Conservation (phyloP, 2,329 filamentous ascomycete species). For the Monosporascus sp. region DNA sequence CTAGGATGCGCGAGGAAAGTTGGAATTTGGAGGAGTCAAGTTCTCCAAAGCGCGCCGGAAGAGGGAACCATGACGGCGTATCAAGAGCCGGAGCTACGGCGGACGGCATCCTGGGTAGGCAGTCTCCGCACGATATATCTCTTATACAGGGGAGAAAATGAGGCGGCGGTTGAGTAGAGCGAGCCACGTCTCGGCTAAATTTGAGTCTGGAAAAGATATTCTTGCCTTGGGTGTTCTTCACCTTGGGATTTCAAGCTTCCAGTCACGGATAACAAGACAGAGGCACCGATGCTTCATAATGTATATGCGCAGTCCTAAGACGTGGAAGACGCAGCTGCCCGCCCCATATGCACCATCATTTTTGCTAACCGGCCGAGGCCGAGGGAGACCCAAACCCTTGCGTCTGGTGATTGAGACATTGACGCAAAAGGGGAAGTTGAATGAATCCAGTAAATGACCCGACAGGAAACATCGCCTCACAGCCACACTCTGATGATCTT, state of each 20-base stretch:
- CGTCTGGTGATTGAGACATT: too few species aligned
- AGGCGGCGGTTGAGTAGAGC: neutral
- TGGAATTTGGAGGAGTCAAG: conserved; percentile 7
- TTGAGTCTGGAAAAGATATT: neutral
- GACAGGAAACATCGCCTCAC: too few species aligned
- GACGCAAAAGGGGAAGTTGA: too few species aligned
- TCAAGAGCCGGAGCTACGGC: conserved; percentile 5
- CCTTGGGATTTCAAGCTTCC: neutral
- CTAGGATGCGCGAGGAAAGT: conserved; percentile 28
- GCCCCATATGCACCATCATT: too few species aligned
- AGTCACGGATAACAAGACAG: too few species aligned
- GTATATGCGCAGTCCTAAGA: too few species aligned
- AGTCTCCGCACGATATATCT: neutral
- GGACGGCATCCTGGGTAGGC: conserved; percentile 13
- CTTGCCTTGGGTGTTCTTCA: neutral
- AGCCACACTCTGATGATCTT: too few species aligned
- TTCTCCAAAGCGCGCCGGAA: conserved; percentile 3
- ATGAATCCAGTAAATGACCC: too few species aligned
- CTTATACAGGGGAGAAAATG: neutral
- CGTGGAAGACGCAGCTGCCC: too few species aligned
- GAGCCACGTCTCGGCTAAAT: neutral
- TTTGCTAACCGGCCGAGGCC: too few species aligned
- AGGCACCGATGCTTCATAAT: too few species aligned
- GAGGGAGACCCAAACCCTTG: too few species aligned
- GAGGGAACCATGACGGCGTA: conserved; percentile 1